Conservation (phyloP, 83 land plant species). For the Thuja plicata region DNA sequence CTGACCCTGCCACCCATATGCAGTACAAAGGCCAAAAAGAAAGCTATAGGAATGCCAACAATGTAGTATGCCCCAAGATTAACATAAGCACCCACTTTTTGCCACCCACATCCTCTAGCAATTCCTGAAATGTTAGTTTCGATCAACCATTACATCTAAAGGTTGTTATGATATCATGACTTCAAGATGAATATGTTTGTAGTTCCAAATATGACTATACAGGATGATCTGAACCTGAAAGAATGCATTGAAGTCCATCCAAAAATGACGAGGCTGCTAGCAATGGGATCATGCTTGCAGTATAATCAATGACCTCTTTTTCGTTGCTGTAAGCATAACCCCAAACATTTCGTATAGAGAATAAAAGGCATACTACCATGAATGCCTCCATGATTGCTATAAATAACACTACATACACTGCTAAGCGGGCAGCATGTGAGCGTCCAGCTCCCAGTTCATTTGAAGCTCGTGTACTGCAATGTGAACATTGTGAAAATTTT, state of each 20-base stretch:
- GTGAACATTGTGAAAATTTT: not conserved
- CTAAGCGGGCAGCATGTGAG: conserved; percentile 29
- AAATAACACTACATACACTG: conserved; percentile 20
- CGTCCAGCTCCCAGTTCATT: conserved; percentile 39
- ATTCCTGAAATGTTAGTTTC: conserved; percentile 23
- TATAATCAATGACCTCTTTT: conserved; percentile 30
- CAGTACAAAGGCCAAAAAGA: conserved; percentile 32
- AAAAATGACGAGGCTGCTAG: conserved; percentile 41
- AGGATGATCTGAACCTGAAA: conserved; percentile 26
- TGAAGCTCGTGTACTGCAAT: conserved; percentile 28
- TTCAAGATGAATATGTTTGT: not conserved
- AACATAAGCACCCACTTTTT: conserved; percentile 29
- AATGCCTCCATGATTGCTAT: conserved; percentile 20
- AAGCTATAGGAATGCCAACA: conserved; percentile 45
- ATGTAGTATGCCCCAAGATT: conserved; percentile 50
- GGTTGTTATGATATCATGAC: not conserved
- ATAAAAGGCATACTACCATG: conserved; percentile 13
- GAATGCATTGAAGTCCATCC: conserved; percentile 40
- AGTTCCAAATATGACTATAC: not conserved
- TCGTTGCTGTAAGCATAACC: conserved; percentile 64
- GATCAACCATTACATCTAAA: not conserved
- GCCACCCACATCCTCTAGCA: conserved; percentile 61
- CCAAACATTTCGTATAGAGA: conserved; percentile 34
- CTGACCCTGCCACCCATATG: conserved; percentile 37
- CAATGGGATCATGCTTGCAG: conserved; percentile 30